Conservation (phyloP, 164 flowering plant species). For the Taxillus chinensis region DNA sequence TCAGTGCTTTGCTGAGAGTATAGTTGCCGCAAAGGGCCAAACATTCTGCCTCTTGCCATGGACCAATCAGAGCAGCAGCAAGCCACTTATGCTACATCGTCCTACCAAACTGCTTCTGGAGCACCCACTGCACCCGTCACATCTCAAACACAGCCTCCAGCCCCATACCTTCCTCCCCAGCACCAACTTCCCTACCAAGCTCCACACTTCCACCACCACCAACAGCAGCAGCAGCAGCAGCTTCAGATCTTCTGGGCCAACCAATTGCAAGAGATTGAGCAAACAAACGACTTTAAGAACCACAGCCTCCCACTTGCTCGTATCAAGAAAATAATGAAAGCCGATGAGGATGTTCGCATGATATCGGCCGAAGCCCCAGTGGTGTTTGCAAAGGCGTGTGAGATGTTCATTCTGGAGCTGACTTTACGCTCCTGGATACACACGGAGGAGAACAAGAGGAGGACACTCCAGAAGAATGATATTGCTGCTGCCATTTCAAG, state of each 20-base stretch:
- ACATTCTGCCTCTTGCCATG: slow-evolving; percentile 8
- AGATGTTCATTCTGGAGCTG: slow-evolving; percentile 44
- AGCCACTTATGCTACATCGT: slow-evolving; percentile 13
- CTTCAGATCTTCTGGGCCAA: slow-evolving; percentile 40
- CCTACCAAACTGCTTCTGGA: slow-evolving; percentile 23
- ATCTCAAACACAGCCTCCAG: slow-evolving; percentile 22
- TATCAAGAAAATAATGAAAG: slow-evolving; percentile 42
- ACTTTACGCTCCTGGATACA: slow-evolving; percentile 45
- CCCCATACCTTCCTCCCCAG: slow-evolving; percentile 15
- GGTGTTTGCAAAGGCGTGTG: slow-evolving; percentile 44
- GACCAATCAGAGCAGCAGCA: slow-evolving; percentile 25
- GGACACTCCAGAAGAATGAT: slow-evolving; percentile 45
- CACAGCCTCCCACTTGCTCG: slow-evolving; percentile 42
- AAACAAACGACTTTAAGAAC: slow-evolving; percentile 33
- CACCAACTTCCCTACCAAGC: slow-evolving; percentile 32
- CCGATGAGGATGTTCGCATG: slow-evolving; percentile 45
- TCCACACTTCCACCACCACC: slow-evolving; percentile 33
- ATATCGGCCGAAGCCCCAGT: slow-evolving; percentile 51
- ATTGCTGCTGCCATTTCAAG: slow-evolving; percentile 50
- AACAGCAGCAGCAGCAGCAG: slow-evolving; percentile 39
- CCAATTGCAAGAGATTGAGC: slow-evolving; percentile 42
- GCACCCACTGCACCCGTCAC: slow-evolving; percentile 19
- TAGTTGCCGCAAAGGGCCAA: not conserved
- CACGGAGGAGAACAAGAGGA: slow-evolving; percentile 43
- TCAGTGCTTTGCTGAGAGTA: slow-evolving; percentile 5